Evolutionary conservation across 2,329 filamentous ascomycete species (phyloP).

Genomic region (Penicillium paneum): DNA sequence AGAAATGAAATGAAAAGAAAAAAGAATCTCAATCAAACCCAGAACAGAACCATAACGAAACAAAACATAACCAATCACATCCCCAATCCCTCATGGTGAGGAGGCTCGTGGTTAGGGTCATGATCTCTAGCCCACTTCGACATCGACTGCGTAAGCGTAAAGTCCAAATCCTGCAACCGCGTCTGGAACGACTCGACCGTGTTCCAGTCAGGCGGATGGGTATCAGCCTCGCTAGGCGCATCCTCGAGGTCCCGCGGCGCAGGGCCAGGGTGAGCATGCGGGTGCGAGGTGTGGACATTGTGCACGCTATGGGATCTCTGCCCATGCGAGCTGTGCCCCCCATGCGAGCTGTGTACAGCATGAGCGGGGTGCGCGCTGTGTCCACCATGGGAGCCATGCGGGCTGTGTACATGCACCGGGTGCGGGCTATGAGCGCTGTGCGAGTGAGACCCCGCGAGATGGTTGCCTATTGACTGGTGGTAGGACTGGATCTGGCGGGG

Average conservation of each 20-base stretch:
- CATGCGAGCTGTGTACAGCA: background rate
- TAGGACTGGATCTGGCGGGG: conserved; percentile 6
- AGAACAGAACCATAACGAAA: background rate
- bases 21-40: background rate
- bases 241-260: conserved; percentile 10
- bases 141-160: conserved; percentile 20
- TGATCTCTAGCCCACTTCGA: conserved; percentile 22
- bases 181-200: conserved; percentile 22
- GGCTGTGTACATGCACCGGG: background rate
- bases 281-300: background rate
- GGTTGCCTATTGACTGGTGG: conserved; percentile 12
- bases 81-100: conserved; percentile 23
- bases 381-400: background rate
- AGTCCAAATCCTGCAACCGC: conserved; percentile 15
- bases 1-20: background rate
- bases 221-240: conserved; percentile 9
- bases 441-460: background rate
- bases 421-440: background rate
- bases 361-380: background rate
- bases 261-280: background rate
- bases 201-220: conserved; percentile 20
- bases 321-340: background rate
- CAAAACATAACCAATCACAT: conserved; percentile 15
- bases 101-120: conserved; percentile 22
- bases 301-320: background rate